Percentiles rank a stretch among this genome's conserved stretches.
Conservation (phyloP, 306 rosid genomes). For the Sindora glabra region DNA sequence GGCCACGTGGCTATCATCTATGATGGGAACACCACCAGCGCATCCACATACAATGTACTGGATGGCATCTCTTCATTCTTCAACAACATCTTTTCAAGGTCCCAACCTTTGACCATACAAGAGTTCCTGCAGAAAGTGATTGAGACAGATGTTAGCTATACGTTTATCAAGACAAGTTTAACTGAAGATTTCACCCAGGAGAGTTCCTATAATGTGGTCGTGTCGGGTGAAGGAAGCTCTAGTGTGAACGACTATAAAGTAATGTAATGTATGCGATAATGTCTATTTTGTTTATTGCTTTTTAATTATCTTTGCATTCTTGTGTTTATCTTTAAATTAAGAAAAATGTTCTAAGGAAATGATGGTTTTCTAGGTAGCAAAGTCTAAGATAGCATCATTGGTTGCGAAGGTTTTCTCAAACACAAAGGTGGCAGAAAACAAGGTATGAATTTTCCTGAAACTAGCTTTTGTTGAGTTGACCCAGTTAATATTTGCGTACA, state of each 20-base stretch:
- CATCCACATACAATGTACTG: conserved; percentile 73
- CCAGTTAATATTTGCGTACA: too few species aligned
- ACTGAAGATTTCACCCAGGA: conserved; percentile 73
- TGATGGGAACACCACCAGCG: conserved; percentile 23
- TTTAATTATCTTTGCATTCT: neutral
- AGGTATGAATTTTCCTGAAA: conserved; percentile 38
- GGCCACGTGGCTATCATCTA: conserved; percentile 80
- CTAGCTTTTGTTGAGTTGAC: neutral
- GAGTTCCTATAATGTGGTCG: conserved; percentile 67
- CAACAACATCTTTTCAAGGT: conserved; percentile 60
- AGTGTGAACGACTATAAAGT: conserved; percentile 92
- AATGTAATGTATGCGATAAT: conserved; percentile 96
- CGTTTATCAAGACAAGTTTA: conserved; percentile 78
- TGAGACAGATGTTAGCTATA: conserved; percentile 63
- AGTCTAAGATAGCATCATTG: conserved; percentile 70
- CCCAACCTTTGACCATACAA: conserved; percentile 47
- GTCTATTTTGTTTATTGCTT: conserved; percentile 18
- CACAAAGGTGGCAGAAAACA: conserved; percentile 87
- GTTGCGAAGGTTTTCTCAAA: conserved; percentile 88
- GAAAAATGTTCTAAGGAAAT: conserved; percentile 1
- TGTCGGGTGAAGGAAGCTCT: conserved; percentile 58
- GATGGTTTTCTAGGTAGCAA: conserved; percentile 48
- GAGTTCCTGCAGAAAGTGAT: conserved; percentile 69
- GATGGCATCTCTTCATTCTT: conserved; percentile 87
- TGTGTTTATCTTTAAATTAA: conserved; percentile 1